Conservation (phyloP, 2,329 filamentous ascomycete species). For the Corinectria fuckeliana region DNA sequence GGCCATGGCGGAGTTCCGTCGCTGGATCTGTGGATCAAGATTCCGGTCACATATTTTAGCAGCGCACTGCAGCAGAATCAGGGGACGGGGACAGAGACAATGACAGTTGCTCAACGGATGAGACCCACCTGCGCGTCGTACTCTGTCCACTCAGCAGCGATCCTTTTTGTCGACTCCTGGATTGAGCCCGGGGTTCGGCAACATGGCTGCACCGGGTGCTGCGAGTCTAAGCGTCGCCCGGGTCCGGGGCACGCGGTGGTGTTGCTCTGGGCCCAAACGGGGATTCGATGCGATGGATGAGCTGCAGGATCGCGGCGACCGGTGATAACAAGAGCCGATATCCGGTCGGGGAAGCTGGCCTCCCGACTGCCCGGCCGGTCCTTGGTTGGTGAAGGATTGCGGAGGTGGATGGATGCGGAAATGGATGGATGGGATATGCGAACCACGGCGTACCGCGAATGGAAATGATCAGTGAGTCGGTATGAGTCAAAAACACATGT, state of each 20-base stretch:
- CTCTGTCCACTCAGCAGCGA: neutral
- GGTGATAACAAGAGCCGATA: neutral
- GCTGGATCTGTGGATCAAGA: neutral
- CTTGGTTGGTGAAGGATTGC: neutral
- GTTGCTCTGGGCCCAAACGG: neutral
- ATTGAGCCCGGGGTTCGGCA: slow-evolving; percentile 8
- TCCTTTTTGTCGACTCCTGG: neutral
- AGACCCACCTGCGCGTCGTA: neutral
- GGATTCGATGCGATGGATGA: slow-evolving; percentile 1
- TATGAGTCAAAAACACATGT: neutral
- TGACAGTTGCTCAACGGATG: neutral
- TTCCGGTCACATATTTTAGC: neutral
- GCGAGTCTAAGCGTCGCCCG: neutral
- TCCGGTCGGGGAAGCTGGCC: neutral
- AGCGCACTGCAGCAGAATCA: neutral
- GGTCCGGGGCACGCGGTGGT: neutral
- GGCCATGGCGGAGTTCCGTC: neutral
- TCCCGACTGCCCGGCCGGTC: neutral
- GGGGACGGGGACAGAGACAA: neutral
- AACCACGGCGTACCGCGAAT: too few species aligned
- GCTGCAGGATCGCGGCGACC: neutral
- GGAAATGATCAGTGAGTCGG: neutral
- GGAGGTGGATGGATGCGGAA: neutral
- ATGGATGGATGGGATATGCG: too few species aligned
- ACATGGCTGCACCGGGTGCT: neutral